Conservation (phyloP, 768 basidiomycete genomes). For the Auriscalpium orientale region DNA sequence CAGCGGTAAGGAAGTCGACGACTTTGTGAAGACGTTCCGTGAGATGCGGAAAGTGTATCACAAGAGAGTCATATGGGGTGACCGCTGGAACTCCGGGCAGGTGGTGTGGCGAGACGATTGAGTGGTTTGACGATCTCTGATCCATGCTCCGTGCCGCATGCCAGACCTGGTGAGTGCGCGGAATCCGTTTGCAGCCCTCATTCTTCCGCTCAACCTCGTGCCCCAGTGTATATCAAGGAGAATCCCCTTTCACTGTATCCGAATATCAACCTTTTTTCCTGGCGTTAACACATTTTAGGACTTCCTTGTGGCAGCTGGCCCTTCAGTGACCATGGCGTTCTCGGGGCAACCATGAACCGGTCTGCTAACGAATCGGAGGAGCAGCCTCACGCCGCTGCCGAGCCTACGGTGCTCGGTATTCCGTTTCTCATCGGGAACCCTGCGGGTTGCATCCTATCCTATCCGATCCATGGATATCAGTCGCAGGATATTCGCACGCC, state of each 20-base stretch:
- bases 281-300: no score
- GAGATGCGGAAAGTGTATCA: constrained; percentile 87
- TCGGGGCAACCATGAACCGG: no score
- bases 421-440: no score
- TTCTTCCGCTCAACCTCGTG: not conserved
- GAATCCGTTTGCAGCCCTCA: not conserved
- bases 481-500: no score
- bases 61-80: constrained; percentile 85
- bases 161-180: not conserved
- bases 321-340: no score
- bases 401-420: no score
- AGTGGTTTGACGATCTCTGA: not conserved
- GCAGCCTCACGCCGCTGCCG: no score
- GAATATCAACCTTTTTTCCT: not conserved
- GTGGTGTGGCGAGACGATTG: constrained; percentile 78
- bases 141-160: not conserved
- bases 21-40: constrained; percentile 84
- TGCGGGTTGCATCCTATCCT: no score
- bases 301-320: no score
- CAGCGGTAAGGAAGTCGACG: constrained; percentile 59
- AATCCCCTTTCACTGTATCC: not conserved
- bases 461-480: no score
- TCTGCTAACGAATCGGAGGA: no score
- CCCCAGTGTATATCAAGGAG: not conserved
- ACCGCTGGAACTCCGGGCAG: constrained; percentile 78